Conservation (phyloP, 1,284 basidiomycete species). For the Agaricales sp. region DNA sequence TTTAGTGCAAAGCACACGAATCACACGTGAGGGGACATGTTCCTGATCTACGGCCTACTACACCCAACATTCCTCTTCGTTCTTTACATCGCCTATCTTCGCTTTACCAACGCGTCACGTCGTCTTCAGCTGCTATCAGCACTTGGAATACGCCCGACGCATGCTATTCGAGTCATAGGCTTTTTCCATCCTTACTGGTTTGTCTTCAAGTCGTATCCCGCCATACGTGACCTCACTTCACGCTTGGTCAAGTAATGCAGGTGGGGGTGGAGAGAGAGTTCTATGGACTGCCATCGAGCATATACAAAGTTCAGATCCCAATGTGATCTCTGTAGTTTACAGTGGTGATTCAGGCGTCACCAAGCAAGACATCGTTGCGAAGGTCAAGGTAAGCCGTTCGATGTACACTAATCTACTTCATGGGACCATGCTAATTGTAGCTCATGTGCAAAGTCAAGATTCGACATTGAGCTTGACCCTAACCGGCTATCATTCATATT, state of each 20-base stretch:
- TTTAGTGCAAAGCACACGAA: not conserved
- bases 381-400: conserved; percentile 58
- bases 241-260: conserved; percentile 71
- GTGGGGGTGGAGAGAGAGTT: conserved; percentile 94
- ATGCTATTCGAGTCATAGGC: conserved; percentile 41
- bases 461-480: conserved; percentile 70
- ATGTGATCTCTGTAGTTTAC: conserved; percentile 79
- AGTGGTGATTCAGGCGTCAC: conserved; percentile 77
- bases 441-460: conserved; percentile 50
- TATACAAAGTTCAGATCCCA: conserved; percentile 64
- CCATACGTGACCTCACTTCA: conserved; percentile 23
- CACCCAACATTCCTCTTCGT: not conserved
- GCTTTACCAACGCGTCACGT: not conserved
- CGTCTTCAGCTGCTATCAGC: not conserved
- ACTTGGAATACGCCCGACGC: not conserved
- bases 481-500: conserved; percentile 69
- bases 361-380: conserved; percentile 75
- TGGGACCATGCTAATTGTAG: conserved; percentile 7
- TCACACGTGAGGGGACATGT: not conserved
- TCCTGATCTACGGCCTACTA: not conserved
- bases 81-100: not conserved
- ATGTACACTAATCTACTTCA: not conserved
- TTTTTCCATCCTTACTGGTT: conserved; percentile 97
- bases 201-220: conserved; percentile 17
- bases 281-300: conserved; percentile 86